phyloP scores from a whole-genome alignment of 108 stramenopile genomes.

The Pseudonitzschia pungens region DNA sequence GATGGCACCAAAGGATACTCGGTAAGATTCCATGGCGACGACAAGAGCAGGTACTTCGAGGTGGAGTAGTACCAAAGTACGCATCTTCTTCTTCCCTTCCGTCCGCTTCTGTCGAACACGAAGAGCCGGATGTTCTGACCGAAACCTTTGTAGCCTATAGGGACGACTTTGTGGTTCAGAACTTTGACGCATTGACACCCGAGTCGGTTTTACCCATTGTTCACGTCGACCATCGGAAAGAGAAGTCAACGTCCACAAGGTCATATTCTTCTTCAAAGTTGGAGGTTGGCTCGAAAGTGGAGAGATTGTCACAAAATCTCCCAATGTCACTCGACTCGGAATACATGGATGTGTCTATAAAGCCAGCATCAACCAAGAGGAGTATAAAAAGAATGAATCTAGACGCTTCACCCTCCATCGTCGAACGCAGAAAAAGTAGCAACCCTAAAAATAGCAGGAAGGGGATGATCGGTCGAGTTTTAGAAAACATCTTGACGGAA shows the following conservation, averaged over 20 bases:
- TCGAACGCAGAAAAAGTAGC: background rate
- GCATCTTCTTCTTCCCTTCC: constrained; percentile 7
- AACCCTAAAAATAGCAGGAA: background rate
- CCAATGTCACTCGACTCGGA: constrained; percentile 20
- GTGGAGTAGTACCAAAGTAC: background rate
- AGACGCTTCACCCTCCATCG: background rate
- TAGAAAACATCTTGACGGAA: constrained; percentile 24
- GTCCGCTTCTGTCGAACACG: background rate
- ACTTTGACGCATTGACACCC: constrained; percentile 3
- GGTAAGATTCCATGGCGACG: constrained; percentile 9
- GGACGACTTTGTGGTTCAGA: background rate
- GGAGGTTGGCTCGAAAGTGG: background rate
- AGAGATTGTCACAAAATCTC: background rate
- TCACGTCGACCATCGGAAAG: background rate
- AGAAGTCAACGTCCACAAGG: background rate
- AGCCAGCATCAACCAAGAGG: background rate
- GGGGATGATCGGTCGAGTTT: constrained; percentile 12
- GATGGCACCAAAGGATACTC: constrained; percentile 15
- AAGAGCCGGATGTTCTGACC: background rate
- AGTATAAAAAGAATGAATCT: background rate
- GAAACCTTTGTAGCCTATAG: background rate
- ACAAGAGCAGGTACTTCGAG: background rate
- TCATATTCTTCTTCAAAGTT: background rate
- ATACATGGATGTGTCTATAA: constrained; percentile 20
- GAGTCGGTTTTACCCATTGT: constrained; percentile 7